phyloP scores from a whole-genome alignment of 2,329 filamentous ascomycete genomes.

The Botryotinia convoluta region DNA sequence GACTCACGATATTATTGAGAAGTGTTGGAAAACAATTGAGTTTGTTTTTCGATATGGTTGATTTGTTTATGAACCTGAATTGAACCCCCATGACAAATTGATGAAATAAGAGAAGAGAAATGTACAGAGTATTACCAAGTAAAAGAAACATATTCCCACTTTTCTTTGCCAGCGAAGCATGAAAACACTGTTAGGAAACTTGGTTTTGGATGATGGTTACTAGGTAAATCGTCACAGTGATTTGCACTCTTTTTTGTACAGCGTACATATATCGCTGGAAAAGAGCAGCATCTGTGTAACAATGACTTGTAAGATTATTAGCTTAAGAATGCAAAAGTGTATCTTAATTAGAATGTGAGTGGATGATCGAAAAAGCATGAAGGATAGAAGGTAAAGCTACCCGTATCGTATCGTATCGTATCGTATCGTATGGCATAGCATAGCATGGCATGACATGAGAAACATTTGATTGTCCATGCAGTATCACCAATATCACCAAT shows the following conservation, averaged over 20 bases:
- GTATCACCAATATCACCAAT: neutral
- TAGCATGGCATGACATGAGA: neutral
- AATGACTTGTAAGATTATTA: neutral
- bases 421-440: neutral
- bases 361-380: neutral
- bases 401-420: neutral
- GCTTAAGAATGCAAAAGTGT: neutral
- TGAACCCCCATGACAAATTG: neutral
- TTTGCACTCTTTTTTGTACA: neutral
- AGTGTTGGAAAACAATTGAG: neutral
- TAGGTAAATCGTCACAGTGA: neutral
- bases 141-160: neutral
- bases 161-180: slow-evolving; percentile 11
- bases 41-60: neutral
- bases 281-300: neutral
- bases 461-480: neutral
- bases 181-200: neutral
- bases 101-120: neutral
- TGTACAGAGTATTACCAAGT: neutral
- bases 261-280: neutral
- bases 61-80: neutral
- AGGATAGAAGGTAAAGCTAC: too few species aligned
- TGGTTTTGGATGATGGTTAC: neutral
- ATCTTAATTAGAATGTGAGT: too few species aligned
- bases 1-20: neutral